Conservation (phyloP, 495 filamentous ascomycete species). For the Tetracladium marchalianum region DNA sequence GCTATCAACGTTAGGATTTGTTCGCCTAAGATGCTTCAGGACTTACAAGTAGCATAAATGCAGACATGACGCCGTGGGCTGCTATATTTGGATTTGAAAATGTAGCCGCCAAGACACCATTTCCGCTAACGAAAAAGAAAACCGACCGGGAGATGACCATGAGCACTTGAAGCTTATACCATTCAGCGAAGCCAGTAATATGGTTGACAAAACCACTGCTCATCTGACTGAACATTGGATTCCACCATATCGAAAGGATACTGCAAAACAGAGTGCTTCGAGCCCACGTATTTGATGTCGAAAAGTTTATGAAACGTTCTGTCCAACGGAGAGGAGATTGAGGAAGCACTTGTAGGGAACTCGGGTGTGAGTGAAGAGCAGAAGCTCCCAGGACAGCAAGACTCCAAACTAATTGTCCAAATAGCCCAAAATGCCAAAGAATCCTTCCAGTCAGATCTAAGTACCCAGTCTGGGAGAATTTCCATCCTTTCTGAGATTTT, state of each 20-base stretch:
- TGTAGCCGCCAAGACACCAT: slow-evolving; percentile 34
- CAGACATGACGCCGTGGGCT: slow-evolving; percentile 46
- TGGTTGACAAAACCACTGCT: slow-evolving; percentile 52
- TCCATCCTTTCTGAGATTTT: slow-evolving; percentile 33
- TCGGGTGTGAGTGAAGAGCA: background rate
- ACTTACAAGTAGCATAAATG: slow-evolving; percentile 46
- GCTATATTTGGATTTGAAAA: slow-evolving; percentile 30
- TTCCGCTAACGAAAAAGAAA: slow-evolving; percentile 40
- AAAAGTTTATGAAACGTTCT: background rate
- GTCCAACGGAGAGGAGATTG: background rate
- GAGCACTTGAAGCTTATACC: slow-evolving; percentile 60
- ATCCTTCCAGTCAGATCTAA: slow-evolving; percentile 33
- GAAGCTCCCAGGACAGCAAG: slow-evolving; percentile 20
- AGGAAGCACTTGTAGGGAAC: background rate
- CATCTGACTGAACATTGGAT: slow-evolving; percentile 56
- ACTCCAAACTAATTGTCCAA: slow-evolving; percentile 43
- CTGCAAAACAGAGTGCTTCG: slow-evolving; percentile 40
- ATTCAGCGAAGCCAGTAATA: slow-evolving; percentile 53
- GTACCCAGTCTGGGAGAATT: slow-evolving; percentile 26
- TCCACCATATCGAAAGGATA: slow-evolving; percentile 63
- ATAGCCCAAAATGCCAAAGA: slow-evolving; percentile 43
- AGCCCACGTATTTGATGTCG: slow-evolving; percentile 1
- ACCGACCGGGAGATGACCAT: slow-evolving; percentile 46
- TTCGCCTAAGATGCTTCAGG: background rate
- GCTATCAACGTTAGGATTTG: slow-evolving; percentile 26